Evolutionary conservation across 345 rosid species (phyloP), one percentile per base, ranked within the genome.

Genomic region (Diplotaxis tenuifolia): DNA sequence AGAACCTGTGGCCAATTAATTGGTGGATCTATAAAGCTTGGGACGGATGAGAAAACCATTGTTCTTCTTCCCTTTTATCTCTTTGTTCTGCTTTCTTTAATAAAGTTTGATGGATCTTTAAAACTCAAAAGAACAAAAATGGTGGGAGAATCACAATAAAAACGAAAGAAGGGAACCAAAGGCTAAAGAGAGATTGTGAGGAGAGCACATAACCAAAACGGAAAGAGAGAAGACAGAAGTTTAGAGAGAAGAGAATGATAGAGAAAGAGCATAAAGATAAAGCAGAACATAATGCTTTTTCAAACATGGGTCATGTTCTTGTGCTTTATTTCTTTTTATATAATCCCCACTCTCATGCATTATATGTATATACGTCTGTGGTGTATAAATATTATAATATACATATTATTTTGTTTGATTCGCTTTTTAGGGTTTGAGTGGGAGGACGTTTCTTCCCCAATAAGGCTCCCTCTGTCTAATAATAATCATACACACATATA

Each of bases 41-140:
- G 67, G 80, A 60, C 58, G 14, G 77, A 28, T 52, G 81, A 78
- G 73, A 72, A 78, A 67, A 67, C 73, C 81, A 78, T 78, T 67
- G 54, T 72, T 72, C 77, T 72, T 67, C 81, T 66, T 60, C 69
- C 68, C 63, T 77, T 71, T 67, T 52, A 65, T 36, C 42, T 66
- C 68, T 77, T 71, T 72, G 65, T 72, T 67, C 70, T 67, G 62
- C 70, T 67, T 67, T 78, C 73, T 72, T 77, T 78, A 78, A 67
- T 78, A 78, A 77, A 78, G 81, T 72, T 78, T 72, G 64, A 71
- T 78, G 77, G 81, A 78, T 78, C 81, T 72, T 67, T 78, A 72
- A 66, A 76, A 76, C 75, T 71, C 71, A 57, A 76, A 76, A 71
- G 80, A 70, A 76, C 72, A 76, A 58, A 70, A 70, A 70, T 71